Evolutionary conservation across 106 monocot species (phyloP).

Genomic region (Dendrobium chrysotoxum): DNA sequence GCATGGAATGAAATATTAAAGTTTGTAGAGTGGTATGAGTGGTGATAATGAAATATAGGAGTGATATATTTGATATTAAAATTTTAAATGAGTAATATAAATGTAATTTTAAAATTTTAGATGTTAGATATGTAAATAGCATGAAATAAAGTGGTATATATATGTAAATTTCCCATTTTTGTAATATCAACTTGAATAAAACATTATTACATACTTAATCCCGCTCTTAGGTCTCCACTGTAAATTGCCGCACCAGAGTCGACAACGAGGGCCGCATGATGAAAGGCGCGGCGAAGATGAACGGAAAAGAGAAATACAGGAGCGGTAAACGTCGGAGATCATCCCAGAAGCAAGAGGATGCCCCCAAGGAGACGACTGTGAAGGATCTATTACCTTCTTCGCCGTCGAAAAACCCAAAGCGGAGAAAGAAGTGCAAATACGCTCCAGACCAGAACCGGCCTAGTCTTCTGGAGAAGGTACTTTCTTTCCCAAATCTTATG

Average conservation of each 20-base stretch:
- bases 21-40: too few species aligned
- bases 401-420: not conserved
- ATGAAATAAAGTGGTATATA: too few species aligned
- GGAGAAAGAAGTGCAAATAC: not conserved
- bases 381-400: not conserved
- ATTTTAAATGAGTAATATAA: too few species aligned
- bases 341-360: not conserved
- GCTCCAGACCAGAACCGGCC: not conserved
- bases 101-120: too few species aligned
- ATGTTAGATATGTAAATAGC: too few species aligned
- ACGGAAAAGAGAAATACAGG: not conserved
- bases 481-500: not conserved
- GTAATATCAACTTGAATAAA: too few species aligned
- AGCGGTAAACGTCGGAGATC: not conserved
- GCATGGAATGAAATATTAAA: too few species aligned
- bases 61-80: too few species aligned
- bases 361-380: not conserved
- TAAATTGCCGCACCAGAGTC: not conserved
- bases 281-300: not conserved
- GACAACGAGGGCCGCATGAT: conserved; percentile 10
- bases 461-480: conserved; percentile 7
- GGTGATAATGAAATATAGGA: too few species aligned
- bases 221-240: not conserved
- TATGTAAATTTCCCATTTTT: too few species aligned
- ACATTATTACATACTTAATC: too few species aligned